Conservation (phyloP, 2,329 filamentous ascomycete genomes). For the Pestalotiopsis fici region DNA sequence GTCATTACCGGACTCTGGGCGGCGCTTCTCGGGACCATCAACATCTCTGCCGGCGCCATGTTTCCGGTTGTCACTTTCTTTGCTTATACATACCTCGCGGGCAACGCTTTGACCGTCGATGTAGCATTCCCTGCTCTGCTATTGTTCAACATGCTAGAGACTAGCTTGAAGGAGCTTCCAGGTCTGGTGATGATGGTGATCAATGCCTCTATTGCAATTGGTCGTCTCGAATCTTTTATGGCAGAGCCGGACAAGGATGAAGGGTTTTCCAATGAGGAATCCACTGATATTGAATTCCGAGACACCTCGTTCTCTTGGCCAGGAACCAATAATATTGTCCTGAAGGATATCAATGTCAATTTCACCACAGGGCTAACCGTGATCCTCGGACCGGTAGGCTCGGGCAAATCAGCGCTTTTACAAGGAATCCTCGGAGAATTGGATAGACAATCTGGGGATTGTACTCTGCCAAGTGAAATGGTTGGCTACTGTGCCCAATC, state of each 20-base stretch:
- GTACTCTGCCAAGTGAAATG: constrained; percentile 48
- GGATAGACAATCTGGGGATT: constrained; percentile 61
- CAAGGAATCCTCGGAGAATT: constrained; percentile 63
- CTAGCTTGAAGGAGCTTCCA: constrained; percentile 73
- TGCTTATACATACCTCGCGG: constrained; percentile 74
- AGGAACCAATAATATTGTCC: constrained; percentile 56
- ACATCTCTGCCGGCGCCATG: constrained; percentile 69
- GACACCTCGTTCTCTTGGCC: constrained; percentile 81
- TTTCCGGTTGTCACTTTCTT: constrained; percentile 83
- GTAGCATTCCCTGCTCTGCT: constrained; percentile 86
- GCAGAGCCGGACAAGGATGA: constrained; percentile 75
- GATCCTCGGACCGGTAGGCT: constrained; percentile 60
- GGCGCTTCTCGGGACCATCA: constrained; percentile 66
- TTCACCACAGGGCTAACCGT: constrained; percentile 55
- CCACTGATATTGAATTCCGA: constrained; percentile 52
- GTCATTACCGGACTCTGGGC: constrained; percentile 65
- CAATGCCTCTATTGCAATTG: constrained; percentile 81
- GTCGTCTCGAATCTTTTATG: constrained; percentile 86
- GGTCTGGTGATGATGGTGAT: constrained; percentile 73
- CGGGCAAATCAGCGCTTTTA: constrained; percentile 62
- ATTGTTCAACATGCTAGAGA: constrained; percentile 75
- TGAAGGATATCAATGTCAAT: constrained; percentile 45
- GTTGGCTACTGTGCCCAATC: constrained; percentile 61
- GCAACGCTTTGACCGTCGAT: constrained; percentile 70
- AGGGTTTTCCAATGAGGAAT: constrained; percentile 35